Percentiles rank a stretch among this genome's conserved stretches.
Conservation (phyloP, 2,329 filamentous ascomycete genomes). For the Scopulariopsis brevicaulis region DNA sequence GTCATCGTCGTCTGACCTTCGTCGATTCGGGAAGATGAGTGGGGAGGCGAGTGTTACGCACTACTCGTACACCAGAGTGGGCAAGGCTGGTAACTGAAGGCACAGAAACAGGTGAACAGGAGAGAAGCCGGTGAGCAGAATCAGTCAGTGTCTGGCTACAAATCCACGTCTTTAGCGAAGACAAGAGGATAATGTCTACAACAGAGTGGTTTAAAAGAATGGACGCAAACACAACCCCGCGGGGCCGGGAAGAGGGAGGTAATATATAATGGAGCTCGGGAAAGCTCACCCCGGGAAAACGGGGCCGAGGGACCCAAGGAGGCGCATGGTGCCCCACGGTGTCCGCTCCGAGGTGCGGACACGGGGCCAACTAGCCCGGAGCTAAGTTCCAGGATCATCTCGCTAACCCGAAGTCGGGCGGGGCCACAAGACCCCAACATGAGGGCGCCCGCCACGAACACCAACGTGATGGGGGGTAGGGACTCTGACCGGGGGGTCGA, state of each 20-base stretch:
- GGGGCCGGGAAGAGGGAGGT: neutral
- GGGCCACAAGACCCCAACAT: neutral
- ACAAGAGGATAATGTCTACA: neutral
- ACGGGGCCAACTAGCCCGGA: neutral
- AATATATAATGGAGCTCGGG: conserved; percentile 1
- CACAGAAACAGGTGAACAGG: neutral
- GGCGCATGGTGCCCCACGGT: neutral
- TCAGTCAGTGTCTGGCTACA: neutral
- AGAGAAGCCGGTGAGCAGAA: neutral
- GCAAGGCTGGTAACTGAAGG: neutral
- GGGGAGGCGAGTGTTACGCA: neutral
- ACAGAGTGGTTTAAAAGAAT: neutral
- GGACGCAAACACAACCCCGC: neutral
- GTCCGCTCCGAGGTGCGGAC: neutral
- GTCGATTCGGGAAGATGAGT: neutral
- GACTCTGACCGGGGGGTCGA: neutral
- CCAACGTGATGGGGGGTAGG: neutral
- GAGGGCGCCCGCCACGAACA: neutral
- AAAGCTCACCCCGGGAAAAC: neutral
- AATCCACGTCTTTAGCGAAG: neutral
- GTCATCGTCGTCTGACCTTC: conserved; percentile 8
- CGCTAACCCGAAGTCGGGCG: neutral
- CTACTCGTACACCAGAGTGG: neutral
- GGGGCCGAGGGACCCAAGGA: neutral
- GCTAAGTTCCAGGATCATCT: neutral